Conservation (phyloP, 2,329 filamentous ascomycete species). For the Onygenales sp. region DNA sequence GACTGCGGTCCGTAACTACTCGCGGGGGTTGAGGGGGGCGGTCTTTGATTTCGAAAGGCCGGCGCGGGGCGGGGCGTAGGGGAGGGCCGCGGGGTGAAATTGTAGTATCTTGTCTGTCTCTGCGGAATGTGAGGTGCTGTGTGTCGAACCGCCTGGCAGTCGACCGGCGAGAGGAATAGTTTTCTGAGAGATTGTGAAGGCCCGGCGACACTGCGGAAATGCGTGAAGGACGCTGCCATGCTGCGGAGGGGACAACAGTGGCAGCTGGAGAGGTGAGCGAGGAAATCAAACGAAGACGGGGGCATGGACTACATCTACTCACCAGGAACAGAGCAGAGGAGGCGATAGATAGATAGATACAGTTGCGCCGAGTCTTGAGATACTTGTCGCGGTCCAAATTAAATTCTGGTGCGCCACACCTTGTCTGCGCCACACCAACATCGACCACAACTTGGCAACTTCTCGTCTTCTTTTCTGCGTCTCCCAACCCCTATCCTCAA, state of each 20-base stretch:
- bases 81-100: background rate
- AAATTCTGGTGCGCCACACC: background rate
- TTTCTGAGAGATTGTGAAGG: constrained; percentile 1
- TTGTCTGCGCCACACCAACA: background rate
- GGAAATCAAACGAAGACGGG: background rate
- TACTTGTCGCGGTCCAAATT: too few species aligned
- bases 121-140: background rate
- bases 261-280: background rate
- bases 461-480: background rate
- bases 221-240: constrained; percentile 19
- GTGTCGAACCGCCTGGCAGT: background rate
- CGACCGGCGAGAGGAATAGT: background rate
- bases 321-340: too few species aligned
- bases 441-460: background rate
- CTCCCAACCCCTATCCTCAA: background rate
- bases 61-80: background rate
- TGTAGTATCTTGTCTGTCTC: constrained; percentile 1
- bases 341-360: too few species aligned
- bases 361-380: too few species aligned
- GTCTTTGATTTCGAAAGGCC: too few species aligned
- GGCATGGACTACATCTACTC: too few species aligned
- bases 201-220: constrained; percentile 21
- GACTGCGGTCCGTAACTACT: too few species aligned
- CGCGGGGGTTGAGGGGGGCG: too few species aligned
- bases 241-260: background rate